These are phyloP conservation scores for Saccharum hybrid DNA, from an alignment of 202 grass and related monocot genomes.

Conservation along the genomic window DNA sequence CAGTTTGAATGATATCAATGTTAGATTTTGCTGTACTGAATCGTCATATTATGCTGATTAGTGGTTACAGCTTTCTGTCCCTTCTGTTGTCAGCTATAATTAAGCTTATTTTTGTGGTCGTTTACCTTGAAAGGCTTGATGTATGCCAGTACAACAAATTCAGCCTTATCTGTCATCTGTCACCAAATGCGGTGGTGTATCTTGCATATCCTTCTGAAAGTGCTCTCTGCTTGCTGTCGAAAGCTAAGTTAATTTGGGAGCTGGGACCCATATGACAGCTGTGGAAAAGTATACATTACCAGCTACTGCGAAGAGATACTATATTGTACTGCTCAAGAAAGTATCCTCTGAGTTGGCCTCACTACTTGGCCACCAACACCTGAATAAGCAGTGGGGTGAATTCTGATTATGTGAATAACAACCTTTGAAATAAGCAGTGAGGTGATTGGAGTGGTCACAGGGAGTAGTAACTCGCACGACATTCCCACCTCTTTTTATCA, in stretches of 20 bases:
- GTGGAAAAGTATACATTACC: conserved; percentile 41
- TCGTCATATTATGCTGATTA: conserved; percentile 3
- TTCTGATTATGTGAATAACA: conserved; percentile 34
- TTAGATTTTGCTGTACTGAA: conserved; percentile 8
- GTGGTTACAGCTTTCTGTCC: neutral
- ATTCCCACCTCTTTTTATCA: conserved; percentile 6
- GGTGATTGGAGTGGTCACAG: conserved; percentile 32
- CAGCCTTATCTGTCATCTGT: conserved; percentile 24
- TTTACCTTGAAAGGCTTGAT: conserved; percentile 29
- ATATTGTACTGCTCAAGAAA: conserved; percentile 39
- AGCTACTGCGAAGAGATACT: conserved; percentile 30
- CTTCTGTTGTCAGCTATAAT: conserved; percentile 5
- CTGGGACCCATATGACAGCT: conserved; percentile 37
- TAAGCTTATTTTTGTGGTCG: neutral
- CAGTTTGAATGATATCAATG: neutral
- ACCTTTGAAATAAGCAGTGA: conserved; percentile 7
- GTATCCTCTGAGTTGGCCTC: conserved; percentile 30
- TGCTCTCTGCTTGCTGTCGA: conserved; percentile 28
- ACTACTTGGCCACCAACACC: conserved; percentile 39
- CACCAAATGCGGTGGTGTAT: conserved; percentile 34
- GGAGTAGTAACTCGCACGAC: conserved; percentile 44
- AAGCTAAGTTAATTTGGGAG: conserved; percentile 26
- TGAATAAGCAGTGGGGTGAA: conserved; percentile 28
- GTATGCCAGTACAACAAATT: neutral
- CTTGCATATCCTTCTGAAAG: conserved; percentile 26